Percentiles rank a stretch among this genome's conserved stretches.
Conservation (phyloP, 345 rosid genomes). For the Cardamine resedifolia region DNA sequence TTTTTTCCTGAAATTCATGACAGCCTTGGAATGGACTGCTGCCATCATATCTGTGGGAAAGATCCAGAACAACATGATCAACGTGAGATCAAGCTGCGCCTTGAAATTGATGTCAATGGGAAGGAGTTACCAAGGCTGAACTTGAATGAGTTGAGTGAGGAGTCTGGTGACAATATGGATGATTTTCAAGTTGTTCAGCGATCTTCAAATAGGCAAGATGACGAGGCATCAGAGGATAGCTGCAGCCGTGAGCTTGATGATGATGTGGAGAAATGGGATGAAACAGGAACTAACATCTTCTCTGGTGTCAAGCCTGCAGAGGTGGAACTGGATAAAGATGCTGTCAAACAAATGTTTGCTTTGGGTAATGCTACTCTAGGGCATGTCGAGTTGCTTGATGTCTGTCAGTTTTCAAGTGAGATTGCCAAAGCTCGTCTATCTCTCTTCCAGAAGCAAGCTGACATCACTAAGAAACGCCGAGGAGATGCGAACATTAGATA, state of each 20-base stretch:
- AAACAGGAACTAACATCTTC: conserved; percentile 21
- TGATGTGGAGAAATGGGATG: conserved; percentile 39
- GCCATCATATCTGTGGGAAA: conserved; percentile 37
- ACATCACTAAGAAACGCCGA: conserved; percentile 56
- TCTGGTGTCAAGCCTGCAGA: conserved; percentile 29
- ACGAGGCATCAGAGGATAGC: conserved; percentile 46
- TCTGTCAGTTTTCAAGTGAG: conserved; percentile 42
- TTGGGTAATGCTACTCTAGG: conserved; percentile 45
- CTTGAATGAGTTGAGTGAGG: conserved; percentile 58
- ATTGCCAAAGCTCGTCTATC: conserved; percentile 47
- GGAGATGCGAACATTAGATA: conserved; percentile 71
- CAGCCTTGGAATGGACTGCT: conserved; percentile 36
- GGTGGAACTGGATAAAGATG: conserved; percentile 42
- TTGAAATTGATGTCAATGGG: conserved; percentile 73
- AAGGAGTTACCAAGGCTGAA: conserved; percentile 46
- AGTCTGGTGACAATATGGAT: conserved; percentile 46
- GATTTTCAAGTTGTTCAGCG: conserved; percentile 32
- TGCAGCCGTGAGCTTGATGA: conserved; percentile 37
- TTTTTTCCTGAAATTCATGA: conserved; percentile 73
- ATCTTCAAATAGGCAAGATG: conserved; percentile 16
- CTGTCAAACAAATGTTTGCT: conserved; percentile 52
- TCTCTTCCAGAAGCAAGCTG: conserved; percentile 74
- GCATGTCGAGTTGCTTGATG: conserved; percentile 50
- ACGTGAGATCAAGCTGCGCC: conserved; percentile 69
- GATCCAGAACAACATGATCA: conserved; percentile 42